Percentiles rank a stretch among this genome's conserved stretches.
Conservation (phyloP, 2,329 filamentous ascomycete genomes). For the Pyrenophora tritici-repentis region DNA sequence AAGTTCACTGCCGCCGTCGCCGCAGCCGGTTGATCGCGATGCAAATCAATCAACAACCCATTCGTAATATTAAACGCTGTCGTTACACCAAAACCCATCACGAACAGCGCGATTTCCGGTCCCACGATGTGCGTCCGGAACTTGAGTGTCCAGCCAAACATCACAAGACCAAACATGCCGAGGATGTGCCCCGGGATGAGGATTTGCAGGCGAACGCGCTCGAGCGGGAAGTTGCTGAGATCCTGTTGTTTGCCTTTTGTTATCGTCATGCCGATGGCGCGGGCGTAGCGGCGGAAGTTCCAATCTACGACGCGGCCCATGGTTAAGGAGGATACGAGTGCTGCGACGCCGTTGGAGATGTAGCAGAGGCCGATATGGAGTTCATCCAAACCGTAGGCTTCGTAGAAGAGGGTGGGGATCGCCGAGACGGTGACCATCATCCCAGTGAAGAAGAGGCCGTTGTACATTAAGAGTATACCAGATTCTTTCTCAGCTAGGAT, state of each 20-base stretch:
- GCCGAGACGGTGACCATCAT: slow-evolving; percentile 37
- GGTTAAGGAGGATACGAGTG: slow-evolving; percentile 32
- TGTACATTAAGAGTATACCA: slow-evolving; percentile 38
- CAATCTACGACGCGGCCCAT: slow-evolving; percentile 62
- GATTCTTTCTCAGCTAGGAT: slow-evolving; percentile 42
- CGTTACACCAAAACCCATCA: slow-evolving; percentile 62
- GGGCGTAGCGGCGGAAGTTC: slow-evolving; percentile 73
- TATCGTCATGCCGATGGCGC: slow-evolving; percentile 64
- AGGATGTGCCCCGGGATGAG: slow-evolving; percentile 45
- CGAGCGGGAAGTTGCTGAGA: slow-evolving; percentile 57
- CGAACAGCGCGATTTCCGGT: slow-evolving; percentile 55
- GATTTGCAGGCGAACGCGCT: slow-evolving; percentile 50
- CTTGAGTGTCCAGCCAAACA: slow-evolving; percentile 52
- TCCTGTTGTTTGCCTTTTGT: slow-evolving; percentile 62
- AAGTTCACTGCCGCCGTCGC: slow-evolving; percentile 49
- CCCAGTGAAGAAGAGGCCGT: slow-evolving; percentile 42
- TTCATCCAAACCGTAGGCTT: slow-evolving; percentile 38
- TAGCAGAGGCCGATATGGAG: slow-evolving; percentile 40
- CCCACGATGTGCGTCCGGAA: slow-evolving; percentile 46
- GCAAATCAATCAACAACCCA: slow-evolving; percentile 53
- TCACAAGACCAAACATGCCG: slow-evolving; percentile 40
- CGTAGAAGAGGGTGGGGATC: slow-evolving; percentile 33
- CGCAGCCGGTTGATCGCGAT: slow-evolving; percentile 47
- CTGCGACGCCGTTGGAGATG: slow-evolving; percentile 36
- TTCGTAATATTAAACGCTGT: slow-evolving; percentile 55